phyloP scores from a whole-genome alignment of 2,329 filamentous ascomycete genomes.

The Pyrenophora teres region DNA sequence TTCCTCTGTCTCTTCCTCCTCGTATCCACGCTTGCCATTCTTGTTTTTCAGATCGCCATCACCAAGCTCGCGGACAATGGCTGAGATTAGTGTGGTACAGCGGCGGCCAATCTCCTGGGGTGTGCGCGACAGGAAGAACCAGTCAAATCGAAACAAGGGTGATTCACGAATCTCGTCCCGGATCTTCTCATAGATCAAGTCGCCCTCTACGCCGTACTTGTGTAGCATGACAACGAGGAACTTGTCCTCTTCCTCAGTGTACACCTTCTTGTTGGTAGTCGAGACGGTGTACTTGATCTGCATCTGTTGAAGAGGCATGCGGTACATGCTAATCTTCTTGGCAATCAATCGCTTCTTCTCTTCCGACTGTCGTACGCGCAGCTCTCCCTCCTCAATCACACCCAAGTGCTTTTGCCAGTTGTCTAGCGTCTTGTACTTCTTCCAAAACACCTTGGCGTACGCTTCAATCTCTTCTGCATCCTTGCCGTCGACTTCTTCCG shows the following conservation, averaged over 20 bases:
- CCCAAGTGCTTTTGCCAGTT: slow-evolving; percentile 89
- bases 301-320: slow-evolving; percentile 95
- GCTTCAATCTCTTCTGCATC: slow-evolving; percentile 80
- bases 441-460: slow-evolving; percentile 96
- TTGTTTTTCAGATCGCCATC: slow-evolving; percentile 64
- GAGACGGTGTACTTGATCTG: slow-evolving; percentile 99
- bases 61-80: slow-evolving; percentile 93
- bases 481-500: slow-evolving; percentile 91
- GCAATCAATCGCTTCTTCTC: slow-evolving; percentile 91
- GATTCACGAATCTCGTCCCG: slow-evolving; percentile 96
- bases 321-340: slow-evolving; percentile 95
- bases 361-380: slow-evolving; percentile 83
- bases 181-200: slow-evolving; percentile 88
- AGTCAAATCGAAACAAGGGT: slow-evolving; percentile 95
- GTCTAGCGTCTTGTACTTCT: slow-evolving; percentile 85
- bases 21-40: slow-evolving; percentile 73
- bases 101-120: slow-evolving; percentile 89
- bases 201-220: slow-evolving; percentile 87
- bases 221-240: slow-evolving; percentile 94
- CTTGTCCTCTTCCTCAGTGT: slow-evolving; percentile 96
- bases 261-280: slow-evolving; percentile 99
- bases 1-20: slow-evolving; percentile 82
- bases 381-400: slow-evolving; percentile 90
- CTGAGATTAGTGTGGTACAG: slow-evolving; percentile 91
- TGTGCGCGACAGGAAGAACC: slow-evolving; percentile 97